Evolutionary conservation across 192 early-diverging fungal genomes (phyloP), one percentile per base, ranked within the genome.

Genomic region (Coemansia sp.): DNA sequence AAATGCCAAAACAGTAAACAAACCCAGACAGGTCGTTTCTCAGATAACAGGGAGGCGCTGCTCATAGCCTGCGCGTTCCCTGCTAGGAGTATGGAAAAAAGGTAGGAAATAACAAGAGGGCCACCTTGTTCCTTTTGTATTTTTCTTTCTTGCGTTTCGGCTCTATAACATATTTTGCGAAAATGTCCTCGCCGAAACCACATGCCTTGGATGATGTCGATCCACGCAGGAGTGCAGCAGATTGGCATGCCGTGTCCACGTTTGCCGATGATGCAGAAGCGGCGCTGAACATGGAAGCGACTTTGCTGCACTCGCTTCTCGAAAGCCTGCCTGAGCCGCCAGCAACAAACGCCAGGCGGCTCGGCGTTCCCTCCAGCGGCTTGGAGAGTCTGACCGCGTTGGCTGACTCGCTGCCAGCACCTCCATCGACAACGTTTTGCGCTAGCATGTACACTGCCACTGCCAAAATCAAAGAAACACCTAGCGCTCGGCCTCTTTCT

Each of bases 311-410:
- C 36, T 62, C 66, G 33, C 69, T 79, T 59, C 69, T 79, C n/a
- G 70, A 73, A 66, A 64, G 72, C 21, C 69, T 79, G 68, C 77
- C 77, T 3, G 77, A 79, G 63, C 77, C 77, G 31, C 77, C 77
- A 8, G 51, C 14, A 27, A 54, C 51, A 31, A 27, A 19, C 19
- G 41, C 16, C 13, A 21, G n/a, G 8, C 46, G 46, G 19, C 46
- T 48, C 46, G 46, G 19, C 10, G 8, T 6, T 48, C n/a, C 19
- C 8, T 45, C 68, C 19, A 21, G 63, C 54, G 56, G 35, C 67
- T 27, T 42, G 21, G 50, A 56, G 40, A 36, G 68, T 24, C 63
- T 73, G 13, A 73, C 39, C 29, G 76, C 70, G 57, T 64, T 78
- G 40, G 76, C 76, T 27, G 76, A 73, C 44, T 72, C 72, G 66